A percentile compares a stretch with the other conserved stretches of the same genome.
These are phyloP conservation scores for Millerozyma miso DNA, from an alignment of 805 yeast genomes.

Conservation along the genomic window DNA sequence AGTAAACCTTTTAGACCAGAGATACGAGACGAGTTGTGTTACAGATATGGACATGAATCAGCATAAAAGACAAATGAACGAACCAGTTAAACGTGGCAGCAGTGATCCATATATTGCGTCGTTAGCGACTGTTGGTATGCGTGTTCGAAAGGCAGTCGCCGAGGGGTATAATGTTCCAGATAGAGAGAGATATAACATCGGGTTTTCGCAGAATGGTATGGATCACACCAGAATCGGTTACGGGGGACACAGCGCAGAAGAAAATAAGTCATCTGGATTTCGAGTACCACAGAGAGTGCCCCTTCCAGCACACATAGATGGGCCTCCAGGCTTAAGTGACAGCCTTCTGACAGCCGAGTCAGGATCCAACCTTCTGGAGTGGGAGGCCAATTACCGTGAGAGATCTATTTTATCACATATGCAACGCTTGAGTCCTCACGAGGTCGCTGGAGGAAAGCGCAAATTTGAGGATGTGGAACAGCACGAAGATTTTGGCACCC, in stretches of 20 bases:
- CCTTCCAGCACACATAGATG: slow-evolving; percentile 35
- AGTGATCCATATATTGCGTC: slow-evolving; percentile 29
- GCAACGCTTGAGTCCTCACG: slow-evolving; percentile 1
- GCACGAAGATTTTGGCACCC: not conserved
- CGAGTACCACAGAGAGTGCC: slow-evolving; percentile 28
- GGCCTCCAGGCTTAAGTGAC: slow-evolving; percentile 43
- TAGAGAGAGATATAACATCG: slow-evolving; percentile 1
- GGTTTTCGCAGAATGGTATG: not conserved
- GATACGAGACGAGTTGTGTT: not conserved
- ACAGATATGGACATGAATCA: slow-evolving; percentile 3
- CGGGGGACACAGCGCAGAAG: not conserved
- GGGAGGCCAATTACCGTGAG: slow-evolving; percentile 26
- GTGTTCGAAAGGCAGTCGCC: slow-evolving; percentile 62
- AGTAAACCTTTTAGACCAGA: not conserved
- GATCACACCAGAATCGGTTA: not conserved
- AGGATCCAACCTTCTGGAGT: slow-evolving; percentile 38
- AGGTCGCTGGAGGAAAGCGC: slow-evolving; percentile 17
- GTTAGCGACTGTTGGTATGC: slow-evolving; percentile 62
- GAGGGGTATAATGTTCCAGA: slow-evolving; percentile 48
- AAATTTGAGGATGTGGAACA: slow-evolving; percentile 20
- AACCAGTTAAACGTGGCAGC: slow-evolving; percentile 19
- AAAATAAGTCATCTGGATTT: not conserved
- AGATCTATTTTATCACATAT: slow-evolving; percentile 3
- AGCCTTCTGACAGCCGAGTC: slow-evolving; percentile 41
- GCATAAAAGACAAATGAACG: slow-evolving; percentile 34